Base-by-base conservation (phyloP, 345 rosid genomes). In the Dimocarpus longan region DNA sequence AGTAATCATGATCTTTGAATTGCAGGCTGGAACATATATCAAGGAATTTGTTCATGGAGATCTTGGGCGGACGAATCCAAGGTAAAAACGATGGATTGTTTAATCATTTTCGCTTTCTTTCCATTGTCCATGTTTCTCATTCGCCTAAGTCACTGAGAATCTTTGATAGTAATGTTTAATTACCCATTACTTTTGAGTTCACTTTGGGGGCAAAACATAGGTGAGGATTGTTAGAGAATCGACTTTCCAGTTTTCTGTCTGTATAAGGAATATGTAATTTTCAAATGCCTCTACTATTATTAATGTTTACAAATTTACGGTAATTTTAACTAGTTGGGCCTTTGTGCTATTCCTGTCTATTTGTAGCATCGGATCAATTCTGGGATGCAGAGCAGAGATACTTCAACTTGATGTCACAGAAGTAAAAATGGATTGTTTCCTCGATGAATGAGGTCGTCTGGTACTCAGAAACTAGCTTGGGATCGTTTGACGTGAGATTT, bases 21-120 rank as follows among this genome's bases (percentile, higher is more conserved):
- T 79, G 84, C 89, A 96, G 99, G 99, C 99, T 80, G 99, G 98
- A 70, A 96, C 99, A 28, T 93, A 90, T 71, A 94, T 96, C 75
- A 94, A 96, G 91, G 99, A 96, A 82, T 94, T 94, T 86, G 97
- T 94, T 81, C 98, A 93, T 46, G 99, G 99, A 75, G 99, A 94
- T 90, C 90, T 94, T 65, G 99, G 98, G 77, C 97, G 98, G 43
- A 93, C 98, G 37, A 81, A 80, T 80, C 99, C 99, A 52, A 96
- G 94, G 98, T 93, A 90, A 24, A 78, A 19, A 64, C 3, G 60
- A 26, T 22, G 37, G 21, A 32, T 37, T 52, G 15, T 71, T 54
- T 54, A 54, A 54, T 54, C 28, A 54, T 54, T 54, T 54, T 54
- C 11, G 0, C 11, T 16, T 54, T 0, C 57, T 48, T 48, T 16